Base-by-base conservation (phyloP, 2,329 filamentous ascomycete genomes). In the Xylariaceae sp. region DNA sequence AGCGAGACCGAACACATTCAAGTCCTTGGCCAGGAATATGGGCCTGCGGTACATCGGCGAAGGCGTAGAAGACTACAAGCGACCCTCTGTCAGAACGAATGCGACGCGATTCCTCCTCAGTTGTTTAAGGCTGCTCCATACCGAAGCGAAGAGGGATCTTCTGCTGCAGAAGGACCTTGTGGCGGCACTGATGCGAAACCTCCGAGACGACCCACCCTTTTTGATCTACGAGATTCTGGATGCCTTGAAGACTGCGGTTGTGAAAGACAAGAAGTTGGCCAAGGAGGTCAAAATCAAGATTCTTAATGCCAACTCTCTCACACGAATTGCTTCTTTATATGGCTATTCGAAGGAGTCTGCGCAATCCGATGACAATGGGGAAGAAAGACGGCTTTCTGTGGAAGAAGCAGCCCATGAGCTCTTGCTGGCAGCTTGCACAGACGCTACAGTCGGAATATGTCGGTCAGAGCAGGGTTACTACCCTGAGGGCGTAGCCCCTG, bases 401-500 rank as follows among this genome's bases (percentile, higher is more conserved):
- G 82, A 87, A 62, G 82, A 87, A 37, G 80, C 84, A 45, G 86
- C 87, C 0, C 91, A 97, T 64, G 82, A 86, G 1, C 90, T 97
- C 65, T 77, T 99, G 51, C 74, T 88, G 53, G 78, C 85, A 41
- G 81, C 89, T 2, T 97, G 92, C 73, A 95, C 90, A 1, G 87
- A 83, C 48, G 77, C 86, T 0, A 81, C 80, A 3, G 85, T 88
- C 53, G 94, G 93, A 11, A 82, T 95, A 1, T 76, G 96, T 55
- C 83, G 92, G 56, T 82, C 86, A 2, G 87, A 90, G 59, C 85
- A 84, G 41, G 92, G 92, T n/a, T 89, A 91, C 74, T 97, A 97
- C 73, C 90, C 92, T 5, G 84, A 87, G 47, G 83, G 84, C 10
- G 77, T 81, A 51, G 85, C 88, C 60, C 79, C 85, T 2, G 83